Conservation (phyloP, 176 grass and related monocot species). For the Cenchrus fungigraminus region DNA sequence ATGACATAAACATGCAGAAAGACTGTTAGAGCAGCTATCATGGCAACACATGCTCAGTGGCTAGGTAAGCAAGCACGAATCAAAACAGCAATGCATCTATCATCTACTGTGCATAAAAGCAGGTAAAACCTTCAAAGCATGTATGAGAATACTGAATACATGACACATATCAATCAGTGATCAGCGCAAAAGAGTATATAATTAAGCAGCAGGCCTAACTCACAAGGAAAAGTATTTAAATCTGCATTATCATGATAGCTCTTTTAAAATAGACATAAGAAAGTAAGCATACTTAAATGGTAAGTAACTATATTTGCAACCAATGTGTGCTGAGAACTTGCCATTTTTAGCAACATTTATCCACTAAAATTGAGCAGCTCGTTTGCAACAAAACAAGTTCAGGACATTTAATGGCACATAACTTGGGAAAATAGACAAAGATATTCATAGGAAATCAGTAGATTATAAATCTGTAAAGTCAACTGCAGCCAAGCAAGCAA, state of each 20-base stretch:
- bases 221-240: background rate
- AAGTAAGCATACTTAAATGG: background rate
- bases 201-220: background rate
- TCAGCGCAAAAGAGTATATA: background rate
- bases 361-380: too few relatives aligned
- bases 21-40: conserved; percentile 9
- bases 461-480: background rate
- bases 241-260: background rate
- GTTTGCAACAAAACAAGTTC: too few relatives aligned
- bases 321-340: too few relatives aligned
- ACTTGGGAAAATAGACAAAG: too few relatives aligned
- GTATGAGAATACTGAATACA: background rate
- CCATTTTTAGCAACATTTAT: too few relatives aligned
- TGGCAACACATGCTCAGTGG: background rate
- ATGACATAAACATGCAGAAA: background rate
- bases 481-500: conserved; percentile 4
- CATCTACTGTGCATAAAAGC: background rate
- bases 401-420: too few relatives aligned
- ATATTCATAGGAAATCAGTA: too few relatives aligned
- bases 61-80: background rate
- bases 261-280: background rate
- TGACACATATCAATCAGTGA: background rate
- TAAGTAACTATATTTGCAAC: too few relatives aligned
- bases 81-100: conserved; percentile 1
- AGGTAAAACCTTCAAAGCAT: background rate